Conservation (phyloP, 805 yeast genomes). For the Metschnikowia noctiluminum region DNA sequence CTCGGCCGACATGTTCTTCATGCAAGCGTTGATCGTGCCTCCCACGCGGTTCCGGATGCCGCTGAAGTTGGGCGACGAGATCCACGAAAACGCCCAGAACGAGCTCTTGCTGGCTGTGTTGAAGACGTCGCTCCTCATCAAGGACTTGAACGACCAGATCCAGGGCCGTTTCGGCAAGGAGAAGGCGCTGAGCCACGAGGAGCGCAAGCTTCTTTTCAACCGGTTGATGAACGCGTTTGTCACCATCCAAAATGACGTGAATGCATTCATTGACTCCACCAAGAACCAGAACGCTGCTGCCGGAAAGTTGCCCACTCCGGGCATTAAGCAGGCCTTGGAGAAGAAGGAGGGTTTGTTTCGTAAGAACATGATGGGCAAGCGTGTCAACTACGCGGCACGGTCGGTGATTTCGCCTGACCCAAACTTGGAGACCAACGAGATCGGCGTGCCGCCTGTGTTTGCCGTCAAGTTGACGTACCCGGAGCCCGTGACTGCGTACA, state of each 20-base stretch:
- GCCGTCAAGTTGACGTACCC: slow-evolving; percentile 95
- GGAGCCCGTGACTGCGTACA: slow-evolving; percentile 93
- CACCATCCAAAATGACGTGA: slow-evolving; percentile 90
- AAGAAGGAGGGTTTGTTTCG: slow-evolving; percentile 98
- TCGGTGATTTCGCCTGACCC: slow-evolving; percentile 99
- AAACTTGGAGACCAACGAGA: slow-evolving; percentile 93
- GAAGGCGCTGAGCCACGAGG: slow-evolving; percentile 60
- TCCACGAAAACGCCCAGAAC: slow-evolving; percentile 92
- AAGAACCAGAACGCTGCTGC: slow-evolving; percentile 75
- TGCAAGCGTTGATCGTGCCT: slow-evolving; percentile 87
- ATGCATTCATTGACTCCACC: slow-evolving; percentile 87
- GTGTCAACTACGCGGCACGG: slow-evolving; percentile 98
- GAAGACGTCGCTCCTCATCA: slow-evolving; percentile 73
- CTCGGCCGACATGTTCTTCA: slow-evolving; percentile 81
- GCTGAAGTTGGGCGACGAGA: slow-evolving; percentile 93
- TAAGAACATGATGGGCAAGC: slow-evolving; percentile 99
- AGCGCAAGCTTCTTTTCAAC: slow-evolving; percentile 74
- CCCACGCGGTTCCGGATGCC: slow-evolving; percentile 96
- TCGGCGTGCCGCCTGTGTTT: slow-evolving; percentile 98
- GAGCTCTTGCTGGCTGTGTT: slow-evolving; percentile 79
- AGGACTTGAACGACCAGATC: slow-evolving; percentile 87
- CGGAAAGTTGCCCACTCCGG: slow-evolving; percentile 79
- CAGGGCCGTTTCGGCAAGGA: slow-evolving; percentile 44
- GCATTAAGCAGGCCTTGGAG: slow-evolving; percentile 95
- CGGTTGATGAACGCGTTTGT: slow-evolving; percentile 95